Percentiles rank a stretch among this genome's conserved stretches.
phyloP scores from a whole-genome alignment of 78 protist species.

The Pigoraptor vietnamica region DNA sequence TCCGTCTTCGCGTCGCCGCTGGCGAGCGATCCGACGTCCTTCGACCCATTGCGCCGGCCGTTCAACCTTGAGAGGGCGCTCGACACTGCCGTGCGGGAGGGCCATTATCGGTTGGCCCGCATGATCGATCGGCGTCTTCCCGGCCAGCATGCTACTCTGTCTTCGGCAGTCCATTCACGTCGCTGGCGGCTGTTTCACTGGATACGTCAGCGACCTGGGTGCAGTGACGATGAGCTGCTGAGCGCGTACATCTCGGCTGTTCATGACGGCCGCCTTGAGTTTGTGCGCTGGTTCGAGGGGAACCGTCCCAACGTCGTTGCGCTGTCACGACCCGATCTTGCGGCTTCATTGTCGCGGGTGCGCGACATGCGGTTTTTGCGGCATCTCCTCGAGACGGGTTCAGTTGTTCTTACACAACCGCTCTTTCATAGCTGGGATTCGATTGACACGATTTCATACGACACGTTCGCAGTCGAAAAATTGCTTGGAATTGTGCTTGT shows the following conservation, averaged over 20 bases:
- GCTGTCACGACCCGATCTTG: no score
- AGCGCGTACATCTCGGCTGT: background rate
- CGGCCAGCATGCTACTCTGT: background rate
- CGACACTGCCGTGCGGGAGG: background rate
- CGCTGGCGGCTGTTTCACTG: background rate
- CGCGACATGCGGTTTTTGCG: background rate
- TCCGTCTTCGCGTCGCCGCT: no score
- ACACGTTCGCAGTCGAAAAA: background rate
- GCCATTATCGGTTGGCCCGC: background rate
- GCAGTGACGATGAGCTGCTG: no score
- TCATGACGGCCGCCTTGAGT: background rate
- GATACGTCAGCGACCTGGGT: background rate
- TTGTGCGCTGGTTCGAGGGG: no score
- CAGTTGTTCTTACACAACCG: no score
- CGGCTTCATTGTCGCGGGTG: no score
- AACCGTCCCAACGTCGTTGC: no score
- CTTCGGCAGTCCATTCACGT: background rate
- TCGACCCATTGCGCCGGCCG: background rate
- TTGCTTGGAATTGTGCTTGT: background rate
- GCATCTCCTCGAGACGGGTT: background rate
- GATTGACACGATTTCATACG: background rate
- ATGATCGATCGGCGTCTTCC: background rate
- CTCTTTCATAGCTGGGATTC: no score
- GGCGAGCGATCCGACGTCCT: no score
- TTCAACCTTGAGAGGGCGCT: background rate